These are phyloP conservation scores for Acrocalymma vagum DNA, from an alignment of 2,329 filamentous ascomycete genomes.

Conservation along the genomic window DNA sequence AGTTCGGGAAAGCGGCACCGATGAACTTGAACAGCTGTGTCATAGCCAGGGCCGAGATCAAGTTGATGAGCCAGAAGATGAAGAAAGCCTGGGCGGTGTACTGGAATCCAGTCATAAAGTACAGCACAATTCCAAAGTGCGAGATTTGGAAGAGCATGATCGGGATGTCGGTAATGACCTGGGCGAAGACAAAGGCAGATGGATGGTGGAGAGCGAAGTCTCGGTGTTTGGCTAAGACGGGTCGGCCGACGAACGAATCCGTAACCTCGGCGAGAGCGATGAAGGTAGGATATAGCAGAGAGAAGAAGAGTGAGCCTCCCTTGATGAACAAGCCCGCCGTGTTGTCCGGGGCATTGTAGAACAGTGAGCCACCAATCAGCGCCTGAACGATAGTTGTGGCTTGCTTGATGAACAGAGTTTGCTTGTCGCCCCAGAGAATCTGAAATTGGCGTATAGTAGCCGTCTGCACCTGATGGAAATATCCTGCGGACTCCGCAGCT, in stretches of 20 bases:
- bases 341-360: constrained; percentile 68
- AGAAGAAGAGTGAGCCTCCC: constrained; percentile 69
- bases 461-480: constrained; percentile 57
- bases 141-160: constrained; percentile 66
- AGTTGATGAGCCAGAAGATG: constrained; percentile 73
- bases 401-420: constrained; percentile 70
- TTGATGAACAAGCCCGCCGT: constrained; percentile 70
- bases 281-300: constrained; percentile 68
- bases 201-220: constrained; percentile 88
- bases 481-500: constrained; percentile 58
- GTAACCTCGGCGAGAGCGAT: constrained; percentile 72
- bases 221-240: constrained; percentile 86
- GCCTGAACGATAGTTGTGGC: constrained; percentile 65
- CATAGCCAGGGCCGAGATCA: constrained; percentile 65
- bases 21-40: constrained; percentile 83
- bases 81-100: constrained; percentile 79
- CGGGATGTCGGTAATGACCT: constrained; percentile 67
- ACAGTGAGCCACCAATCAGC: constrained; percentile 71
- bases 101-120: constrained; percentile 83
- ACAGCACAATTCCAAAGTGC: constrained; percentile 69
- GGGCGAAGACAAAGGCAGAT: constrained; percentile 75
- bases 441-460: constrained; percentile 70
- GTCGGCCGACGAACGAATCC: constrained; percentile 65
- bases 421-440: constrained; percentile 70
- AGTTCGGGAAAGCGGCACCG: constrained; percentile 71